Percentiles rank a stretch among this genome's conserved stretches.
Conservation (phyloP, 306 rosid species). For the Fagus crenata region DNA sequence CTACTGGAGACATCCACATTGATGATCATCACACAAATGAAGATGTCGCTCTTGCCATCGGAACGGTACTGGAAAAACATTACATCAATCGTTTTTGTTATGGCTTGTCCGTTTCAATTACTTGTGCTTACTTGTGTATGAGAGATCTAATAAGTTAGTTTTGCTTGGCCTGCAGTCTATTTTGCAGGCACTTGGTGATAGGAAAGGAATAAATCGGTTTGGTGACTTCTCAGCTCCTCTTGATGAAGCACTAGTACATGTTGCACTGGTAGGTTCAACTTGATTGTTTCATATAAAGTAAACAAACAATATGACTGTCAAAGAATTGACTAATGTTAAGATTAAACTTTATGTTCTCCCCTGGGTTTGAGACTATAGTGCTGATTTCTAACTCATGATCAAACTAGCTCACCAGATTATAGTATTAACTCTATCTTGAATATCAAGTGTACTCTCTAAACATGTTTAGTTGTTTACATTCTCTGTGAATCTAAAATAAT, state of each 20-base stretch:
- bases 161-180: constrained; percentile 59
- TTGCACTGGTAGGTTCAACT: constrained; percentile 67
- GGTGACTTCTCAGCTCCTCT: constrained; percentile 98
- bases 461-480: constrained; percentile 9
- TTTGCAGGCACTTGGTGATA: constrained; percentile 88
- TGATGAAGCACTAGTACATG: constrained; percentile 89
- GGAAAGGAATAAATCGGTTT: constrained; percentile 93
- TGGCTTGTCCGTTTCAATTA: background rate
- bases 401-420: constrained; percentile 10
- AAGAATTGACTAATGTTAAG: constrained; percentile 6
- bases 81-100: constrained; percentile 8
- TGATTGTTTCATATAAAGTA: constrained; percentile 7
- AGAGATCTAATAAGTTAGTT: constrained; percentile 13
- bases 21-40: constrained; percentile 96
- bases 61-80: constrained; percentile 59
- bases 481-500: background rate
- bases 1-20: constrained; percentile 79
- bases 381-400: background rate
- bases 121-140: background rate
- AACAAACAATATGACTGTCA: background rate
- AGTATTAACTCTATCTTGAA: constrained; percentile 20
- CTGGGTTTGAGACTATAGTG: background rate
- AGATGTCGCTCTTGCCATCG: constrained; percentile 89
- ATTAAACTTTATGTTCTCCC: background rate
- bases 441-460: constrained; percentile 4